Evolutionary conservation across 2,329 filamentous ascomycete genomes (phyloP).

Genomic region (Alternaria consortialis): DNA sequence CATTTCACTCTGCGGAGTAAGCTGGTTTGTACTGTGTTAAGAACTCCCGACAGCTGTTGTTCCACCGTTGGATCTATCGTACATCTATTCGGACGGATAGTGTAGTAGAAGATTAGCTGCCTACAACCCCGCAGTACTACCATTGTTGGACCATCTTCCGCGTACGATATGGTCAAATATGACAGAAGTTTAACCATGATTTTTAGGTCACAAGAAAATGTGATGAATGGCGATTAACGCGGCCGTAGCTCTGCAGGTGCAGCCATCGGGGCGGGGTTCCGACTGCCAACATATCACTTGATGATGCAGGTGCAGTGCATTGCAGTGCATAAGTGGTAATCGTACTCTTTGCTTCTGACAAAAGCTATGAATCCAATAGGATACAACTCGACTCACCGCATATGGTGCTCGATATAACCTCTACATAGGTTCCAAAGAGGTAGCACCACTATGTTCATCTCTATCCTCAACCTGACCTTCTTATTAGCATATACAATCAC

Average conservation of each 20-base stretch:
- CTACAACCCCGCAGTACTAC: background rate
- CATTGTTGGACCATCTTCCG: background rate
- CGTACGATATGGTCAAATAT: background rate
- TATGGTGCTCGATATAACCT: background rate
- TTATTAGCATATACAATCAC: background rate
- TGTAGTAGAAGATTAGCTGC: background rate
- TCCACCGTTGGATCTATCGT: background rate
- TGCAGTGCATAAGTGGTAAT: background rate
- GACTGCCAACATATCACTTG: background rate
- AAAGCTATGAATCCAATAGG: background rate
- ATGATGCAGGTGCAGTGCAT: background rate
- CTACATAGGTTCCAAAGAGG: background rate
- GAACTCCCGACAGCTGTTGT: background rate
- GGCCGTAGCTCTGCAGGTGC: background rate
- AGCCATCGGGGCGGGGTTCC: conserved; percentile 10
- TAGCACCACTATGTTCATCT: background rate
- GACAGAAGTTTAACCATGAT: background rate
- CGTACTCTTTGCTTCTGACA: background rate
- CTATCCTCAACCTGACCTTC: background rate
- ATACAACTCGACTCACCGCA: background rate
- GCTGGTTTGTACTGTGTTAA: too few species aligned
- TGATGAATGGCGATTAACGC: background rate
- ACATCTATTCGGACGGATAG: background rate
- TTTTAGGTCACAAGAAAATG: background rate
- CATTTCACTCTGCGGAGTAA: background rate